These are phyloP conservation scores for Eucommia ulmoides DNA, from an alignment of 257 asterid species.

Conservation along the genomic window DNA sequence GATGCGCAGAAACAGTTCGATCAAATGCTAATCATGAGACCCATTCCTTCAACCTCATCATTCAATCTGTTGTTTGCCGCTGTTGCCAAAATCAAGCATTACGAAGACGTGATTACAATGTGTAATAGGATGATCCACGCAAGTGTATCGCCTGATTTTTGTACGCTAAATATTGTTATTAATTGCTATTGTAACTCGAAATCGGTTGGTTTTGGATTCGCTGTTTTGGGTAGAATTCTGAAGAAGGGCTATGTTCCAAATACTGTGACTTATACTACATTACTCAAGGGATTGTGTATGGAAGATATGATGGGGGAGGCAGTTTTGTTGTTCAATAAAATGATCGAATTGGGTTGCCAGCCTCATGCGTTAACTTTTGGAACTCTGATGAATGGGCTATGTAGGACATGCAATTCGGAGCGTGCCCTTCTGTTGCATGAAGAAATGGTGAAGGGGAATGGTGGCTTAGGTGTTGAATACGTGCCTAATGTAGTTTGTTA, in stretches of 20 bases:
- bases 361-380: slow-evolving; percentile 49
- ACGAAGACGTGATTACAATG: slow-evolving; percentile 27
- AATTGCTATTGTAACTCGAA: slow-evolving; percentile 43
- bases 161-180: slow-evolving; percentile 43
- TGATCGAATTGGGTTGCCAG: slow-evolving; percentile 27
- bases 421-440: slow-evolving; percentile 42
- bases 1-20: slow-evolving; percentile 30
- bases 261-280: slow-evolving; percentile 34
- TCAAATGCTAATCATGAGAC: slow-evolving; percentile 36
- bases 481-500: slow-evolving; percentile 42
- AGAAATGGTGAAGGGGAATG: slow-evolving; percentile 26
- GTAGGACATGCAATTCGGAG: slow-evolving; percentile 51
- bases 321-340: slow-evolving; percentile 31
- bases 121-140: slow-evolving; percentile 27
- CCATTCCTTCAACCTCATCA: slow-evolving; percentile 33
- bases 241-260: slow-evolving; percentile 53
- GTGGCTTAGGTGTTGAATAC: slow-evolving; percentile 22
- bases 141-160: slow-evolving; percentile 31
- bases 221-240: slow-evolving; percentile 41
- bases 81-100: slow-evolving; percentile 36
- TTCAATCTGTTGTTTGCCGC: slow-evolving; percentile 30
- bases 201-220: slow-evolving; percentile 29
- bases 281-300: slow-evolving; percentile 54
- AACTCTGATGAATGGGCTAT: slow-evolving; percentile 47
- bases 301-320: slow-evolving; percentile 42